Evolutionary conservation across 192 early-diverging fungal genomes (phyloP), one percentile per base, ranked within the genome.

Genomic region (Borealophlyctis nickersoniae): DNA sequence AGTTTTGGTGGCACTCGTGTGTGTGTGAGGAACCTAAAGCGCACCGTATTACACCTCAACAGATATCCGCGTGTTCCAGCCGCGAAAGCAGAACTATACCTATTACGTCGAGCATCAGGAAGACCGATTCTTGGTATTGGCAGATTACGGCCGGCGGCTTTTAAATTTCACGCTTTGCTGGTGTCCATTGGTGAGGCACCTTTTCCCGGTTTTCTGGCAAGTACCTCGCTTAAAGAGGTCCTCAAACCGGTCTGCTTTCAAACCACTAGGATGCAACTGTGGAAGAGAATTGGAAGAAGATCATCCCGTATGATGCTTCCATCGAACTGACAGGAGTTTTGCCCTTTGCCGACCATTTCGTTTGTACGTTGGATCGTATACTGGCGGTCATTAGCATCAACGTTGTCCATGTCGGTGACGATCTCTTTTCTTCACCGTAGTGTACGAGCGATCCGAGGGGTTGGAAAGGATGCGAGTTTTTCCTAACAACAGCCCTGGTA

Each of bases 81-180:
- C 52, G 3, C 74, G 80, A 26, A 63, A 73, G 48, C 54, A 57
- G 49, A 34, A 71, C 36, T 67, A 73, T 48, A 52, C 60, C 34
- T 82, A 82, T 65, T 24, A 58, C 28, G 65, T 82, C 23, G 75
- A 74, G 26, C 75, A 79, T 32, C 77, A 79, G 34, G 75, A 67
- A 13, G 52, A 76, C 48, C 16, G 49, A 22, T 82, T 82, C 62
- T 39, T 76, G 11, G 67, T 82, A 36, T 32, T 70, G 4, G 74
- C 80, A 2, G 66, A 82, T 54, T 72, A 64, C 32, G 77, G 69
- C 26, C 70, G 77, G 9, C 56, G 77, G 60, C 77, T 63, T 51
- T 62, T 82, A 13, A 82, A 82, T 65, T 50, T 34, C 59, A 71
- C 68, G 53, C 56, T 79, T 30, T 67, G 62, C 51, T 35, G 32